Evolutionary conservation across 1,284 basidiomycete genomes (phyloP).

Genomic region (Boletus smithii): DNA sequence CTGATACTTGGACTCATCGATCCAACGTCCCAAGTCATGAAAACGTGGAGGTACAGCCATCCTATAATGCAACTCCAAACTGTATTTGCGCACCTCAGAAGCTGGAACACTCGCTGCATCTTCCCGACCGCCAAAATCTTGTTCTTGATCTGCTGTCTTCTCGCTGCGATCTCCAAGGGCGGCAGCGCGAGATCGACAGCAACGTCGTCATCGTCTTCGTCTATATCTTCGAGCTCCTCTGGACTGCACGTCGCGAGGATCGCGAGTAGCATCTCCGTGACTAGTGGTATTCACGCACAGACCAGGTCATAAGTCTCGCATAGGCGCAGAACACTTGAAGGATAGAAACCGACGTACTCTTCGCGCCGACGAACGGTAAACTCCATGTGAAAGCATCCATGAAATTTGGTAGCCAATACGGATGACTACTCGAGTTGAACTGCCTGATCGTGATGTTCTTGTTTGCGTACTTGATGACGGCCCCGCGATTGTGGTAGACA

Average conservation of each 20-base stretch:
- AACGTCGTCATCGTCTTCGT: conserved; percentile 41
- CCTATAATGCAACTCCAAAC: background rate
- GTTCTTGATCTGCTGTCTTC: conserved; percentile 86
- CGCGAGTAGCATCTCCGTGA: conserved; percentile 96
- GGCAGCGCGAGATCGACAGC: conserved; percentile 36
- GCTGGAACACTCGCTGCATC: conserved; percentile 88
- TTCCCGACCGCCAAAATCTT: conserved; percentile 92
- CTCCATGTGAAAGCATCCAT: conserved; percentile 99
- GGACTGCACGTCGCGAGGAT: conserved; percentile 92
- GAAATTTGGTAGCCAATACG: conserved; percentile 93
- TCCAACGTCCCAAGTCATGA: background rate
- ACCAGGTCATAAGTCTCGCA: background rate
- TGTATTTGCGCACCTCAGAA: conserved; percentile 61
- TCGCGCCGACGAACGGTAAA: conserved; percentile 95
- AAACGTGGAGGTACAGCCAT: background rate
- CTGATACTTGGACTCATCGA: no score
- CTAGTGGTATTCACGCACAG: conserved; percentile 39
- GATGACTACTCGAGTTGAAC: conserved; percentile 93
- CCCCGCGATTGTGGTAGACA: conserved; percentile 84
- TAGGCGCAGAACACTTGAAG: background rate
- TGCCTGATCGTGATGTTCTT: conserved; percentile 98
- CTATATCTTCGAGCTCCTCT: conserved; percentile 83
- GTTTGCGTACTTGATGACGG: conserved; percentile 96
- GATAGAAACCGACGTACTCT: conserved; percentile 61
- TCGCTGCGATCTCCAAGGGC: conserved; percentile 43